Conservation (phyloP, 169 alveolate species). For the Plasmodium chabaudi region DNA sequence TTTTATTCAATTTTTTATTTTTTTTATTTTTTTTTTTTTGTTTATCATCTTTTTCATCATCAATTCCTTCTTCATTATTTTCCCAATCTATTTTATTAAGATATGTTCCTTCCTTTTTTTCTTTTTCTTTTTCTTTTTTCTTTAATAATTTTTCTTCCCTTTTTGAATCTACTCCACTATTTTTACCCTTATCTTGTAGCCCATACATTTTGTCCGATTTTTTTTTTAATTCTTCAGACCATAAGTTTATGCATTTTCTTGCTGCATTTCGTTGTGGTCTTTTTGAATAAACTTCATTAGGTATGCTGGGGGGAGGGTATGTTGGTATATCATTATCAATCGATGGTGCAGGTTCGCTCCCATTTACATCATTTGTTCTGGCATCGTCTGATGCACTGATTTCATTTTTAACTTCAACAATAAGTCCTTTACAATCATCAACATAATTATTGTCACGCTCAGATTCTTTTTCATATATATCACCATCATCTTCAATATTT, state of each 20-base stretch:
- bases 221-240: constrained; percentile 68
- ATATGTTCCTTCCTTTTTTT: constrained; percentile 2
- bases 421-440: no score
- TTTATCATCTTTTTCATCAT: not conserved
- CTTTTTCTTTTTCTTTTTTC: constrained; percentile 38
- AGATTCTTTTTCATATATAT: no score
- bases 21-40: not conserved
- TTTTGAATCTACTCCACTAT: constrained; percentile 6
- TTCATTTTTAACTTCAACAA: no score
- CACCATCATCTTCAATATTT: no score
- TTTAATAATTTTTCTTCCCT: constrained; percentile 30
- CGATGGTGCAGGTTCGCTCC: no score
- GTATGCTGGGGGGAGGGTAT: not conserved
- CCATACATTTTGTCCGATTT: constrained; percentile 12
- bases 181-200: constrained; percentile 10
- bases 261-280: constrained; percentile 74
- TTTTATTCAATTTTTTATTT: not conserved
- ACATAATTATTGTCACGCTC: no score
- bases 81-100: not conserved
- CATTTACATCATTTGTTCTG: no score
- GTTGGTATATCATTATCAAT: no score
- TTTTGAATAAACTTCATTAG: not conserved
- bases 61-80: not conserved
- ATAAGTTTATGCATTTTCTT: constrained; percentile 37
- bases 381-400: no score